Base-by-base conservation (phyloP, 139 green algal species). In the Chlorella sorokiniana region DNA sequence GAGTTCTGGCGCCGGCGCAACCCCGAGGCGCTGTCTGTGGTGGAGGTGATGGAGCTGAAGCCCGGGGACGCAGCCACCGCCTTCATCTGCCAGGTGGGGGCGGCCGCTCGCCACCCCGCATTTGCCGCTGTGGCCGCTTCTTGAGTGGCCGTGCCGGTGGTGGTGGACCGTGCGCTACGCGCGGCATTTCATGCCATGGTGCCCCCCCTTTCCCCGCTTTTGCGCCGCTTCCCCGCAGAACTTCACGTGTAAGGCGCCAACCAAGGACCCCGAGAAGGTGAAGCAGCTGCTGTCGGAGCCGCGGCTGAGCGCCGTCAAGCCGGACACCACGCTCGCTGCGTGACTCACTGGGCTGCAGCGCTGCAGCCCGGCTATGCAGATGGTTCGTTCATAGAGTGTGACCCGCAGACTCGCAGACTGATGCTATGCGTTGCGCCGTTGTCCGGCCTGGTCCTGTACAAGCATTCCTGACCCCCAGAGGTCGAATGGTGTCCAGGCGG, bases 241-340 rank as follows among this genome's bases (percentile, higher is more conserved):
- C 74, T 97, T 92, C 80, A 94, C 90, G 0, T 97, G 94, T 85
- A 86, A 88, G 68, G 87, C 87, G 1, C 93, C 93, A 2, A 93
- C 85, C 1, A 77, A 29, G 3, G 84, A 92, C 37, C 82, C 93
- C 4, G 54, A 59, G 9, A 81, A 81, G 35, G 51, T 96, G 51
- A 48, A 77, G 48, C 23, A 84, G 37, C 35, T 91, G 42, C 74
- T 95, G 82, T 16, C 29, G 1, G 75, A 85, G 70, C 70, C 63
- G 44, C 65, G 51, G 20, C 20, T 18, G 40, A 56, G 54, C 69
- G 69, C 51, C 45, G 29, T 45, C 42, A 63, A 78, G 52, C 79
- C 54, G 18, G 56, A 10, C 48, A 59, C 48, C 6, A 22, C 56
- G 3, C n/a, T 54, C 25, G 54, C 62, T 3, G 35, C 51, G 3